Evolutionary conservation across 768 basidiomycete genomes (phyloP).

Genomic region (Gloeophyllum trabeum): DNA sequence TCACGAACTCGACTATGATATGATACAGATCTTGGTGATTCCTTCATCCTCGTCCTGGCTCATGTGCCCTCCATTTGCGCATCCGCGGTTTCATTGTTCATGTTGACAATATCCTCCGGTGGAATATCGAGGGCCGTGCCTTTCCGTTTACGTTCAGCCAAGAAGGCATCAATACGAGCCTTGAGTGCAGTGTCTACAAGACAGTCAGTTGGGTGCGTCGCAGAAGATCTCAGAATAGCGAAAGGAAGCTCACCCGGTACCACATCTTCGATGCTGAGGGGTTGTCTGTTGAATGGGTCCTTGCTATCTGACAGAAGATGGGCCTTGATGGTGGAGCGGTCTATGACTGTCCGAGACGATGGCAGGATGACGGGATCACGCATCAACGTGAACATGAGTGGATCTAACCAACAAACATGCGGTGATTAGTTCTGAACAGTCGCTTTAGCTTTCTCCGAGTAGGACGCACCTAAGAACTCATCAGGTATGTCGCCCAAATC

Average conservation of each 20-base stretch:
- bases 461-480: constrained; percentile 74
- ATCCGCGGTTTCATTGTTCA: constrained; percentile 18
- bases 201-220: constrained; percentile 1
- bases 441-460: constrained; percentile 1
- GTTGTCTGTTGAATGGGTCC: constrained; percentile 92
- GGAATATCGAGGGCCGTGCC: constrained; percentile 12
- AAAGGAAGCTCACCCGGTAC: constrained; percentile 44
- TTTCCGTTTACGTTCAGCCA: constrained; percentile 43
- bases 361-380: constrained; percentile 89
- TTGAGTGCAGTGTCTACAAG: constrained; percentile 57
- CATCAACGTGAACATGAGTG: constrained; percentile 89
- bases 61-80: background rate
- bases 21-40: too few species aligned
- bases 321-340: constrained; percentile 89
- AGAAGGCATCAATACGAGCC: constrained; percentile 60
- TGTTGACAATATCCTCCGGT: constrained; percentile 12
- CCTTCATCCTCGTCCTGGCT: background rate
- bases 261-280: constrained; percentile 72
- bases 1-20: too few species aligned
- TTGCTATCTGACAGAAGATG: constrained; percentile 84
- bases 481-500: constrained; percentile 91
- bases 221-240: background rate
- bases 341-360: constrained; percentile 66
- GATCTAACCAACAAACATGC: constrained; percentile 37
- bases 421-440: background rate